phyloP scores from a whole-genome alignment of 441 rosid genomes.

The Croton setiger region DNA sequence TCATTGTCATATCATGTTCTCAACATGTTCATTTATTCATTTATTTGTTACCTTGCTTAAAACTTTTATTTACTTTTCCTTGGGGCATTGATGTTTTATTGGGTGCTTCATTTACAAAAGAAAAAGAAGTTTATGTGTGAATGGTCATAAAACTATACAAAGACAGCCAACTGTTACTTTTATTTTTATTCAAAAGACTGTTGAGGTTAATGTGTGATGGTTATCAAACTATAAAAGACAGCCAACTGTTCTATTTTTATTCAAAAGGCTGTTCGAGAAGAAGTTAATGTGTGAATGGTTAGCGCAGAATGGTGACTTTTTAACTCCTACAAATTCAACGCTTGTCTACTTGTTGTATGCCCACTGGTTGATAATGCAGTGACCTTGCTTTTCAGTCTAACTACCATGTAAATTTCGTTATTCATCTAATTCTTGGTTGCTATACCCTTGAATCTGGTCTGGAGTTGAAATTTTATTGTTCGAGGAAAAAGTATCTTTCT shows the following conservation, averaged over 20 bases:
- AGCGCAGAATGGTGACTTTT: neutral
- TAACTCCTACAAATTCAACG: neutral
- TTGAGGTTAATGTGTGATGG: neutral
- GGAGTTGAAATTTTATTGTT: too few species aligned
- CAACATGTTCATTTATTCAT: slow-evolving; percentile 9
- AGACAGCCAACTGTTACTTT: neutral
- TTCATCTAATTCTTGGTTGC: too few species aligned
- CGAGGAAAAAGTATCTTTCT: too few species aligned
- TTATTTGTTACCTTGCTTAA: neutral
- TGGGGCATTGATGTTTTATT: neutral
- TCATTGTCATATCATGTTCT: neutral
- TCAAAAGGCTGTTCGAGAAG: neutral
- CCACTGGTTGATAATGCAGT: too few species aligned
- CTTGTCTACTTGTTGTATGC: too few species aligned
- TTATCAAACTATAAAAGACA: neutral
- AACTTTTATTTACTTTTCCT: neutral
- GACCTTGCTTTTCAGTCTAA: too few species aligned
- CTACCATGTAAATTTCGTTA: too few species aligned
- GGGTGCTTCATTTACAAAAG: neutral
- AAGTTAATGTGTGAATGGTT: neutral
- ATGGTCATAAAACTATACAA: neutral
- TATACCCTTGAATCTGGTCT: too few species aligned
- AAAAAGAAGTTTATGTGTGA: too few species aligned
- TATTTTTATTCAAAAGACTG: neutral
- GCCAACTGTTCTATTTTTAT: neutral